These are phyloP conservation scores for Magnusiomyces starmeri DNA, from an alignment of 1,139 yeast genomes.

Conservation along the genomic window DNA sequence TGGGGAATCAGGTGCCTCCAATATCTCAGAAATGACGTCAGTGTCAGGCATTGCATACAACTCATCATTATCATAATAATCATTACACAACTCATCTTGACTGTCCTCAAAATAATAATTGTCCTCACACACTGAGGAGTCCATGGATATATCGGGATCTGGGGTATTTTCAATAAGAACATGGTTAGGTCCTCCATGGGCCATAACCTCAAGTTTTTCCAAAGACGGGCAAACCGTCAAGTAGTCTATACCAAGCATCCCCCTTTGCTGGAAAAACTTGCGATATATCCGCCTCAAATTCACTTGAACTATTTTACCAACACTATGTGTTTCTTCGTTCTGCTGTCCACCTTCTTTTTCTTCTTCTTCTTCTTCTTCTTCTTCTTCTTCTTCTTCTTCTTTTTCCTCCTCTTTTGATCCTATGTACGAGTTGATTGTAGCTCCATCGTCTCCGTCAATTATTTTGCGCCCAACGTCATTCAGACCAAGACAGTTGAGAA, in stretches of 20 bases:
- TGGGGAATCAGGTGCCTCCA: no score
- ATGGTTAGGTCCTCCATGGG: background rate
- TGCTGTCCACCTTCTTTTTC: background rate
- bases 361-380: background rate
- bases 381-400: no score
- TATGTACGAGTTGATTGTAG: no score
- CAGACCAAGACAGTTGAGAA: background rate
- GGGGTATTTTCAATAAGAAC: background rate
- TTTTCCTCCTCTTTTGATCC: no score
- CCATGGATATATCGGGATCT: background rate
- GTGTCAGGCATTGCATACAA: background rate
- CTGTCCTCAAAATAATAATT: no score
- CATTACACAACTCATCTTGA: no score
- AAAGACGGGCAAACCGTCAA: background rate
- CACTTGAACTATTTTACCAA: background rate
- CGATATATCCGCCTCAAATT: background rate
- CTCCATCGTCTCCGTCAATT: background rate
- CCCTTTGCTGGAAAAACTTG: background rate
- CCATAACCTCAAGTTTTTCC: background rate
- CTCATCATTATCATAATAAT: background rate
- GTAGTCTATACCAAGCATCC: background rate
- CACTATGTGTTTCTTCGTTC: background rate
- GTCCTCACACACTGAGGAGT: no score
- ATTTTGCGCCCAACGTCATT: background rate
- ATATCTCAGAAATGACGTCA: no score